Evolutionary conservation across 306 rosid species (phyloP).

Genomic region (Lathyrus tuberosus): DNA sequence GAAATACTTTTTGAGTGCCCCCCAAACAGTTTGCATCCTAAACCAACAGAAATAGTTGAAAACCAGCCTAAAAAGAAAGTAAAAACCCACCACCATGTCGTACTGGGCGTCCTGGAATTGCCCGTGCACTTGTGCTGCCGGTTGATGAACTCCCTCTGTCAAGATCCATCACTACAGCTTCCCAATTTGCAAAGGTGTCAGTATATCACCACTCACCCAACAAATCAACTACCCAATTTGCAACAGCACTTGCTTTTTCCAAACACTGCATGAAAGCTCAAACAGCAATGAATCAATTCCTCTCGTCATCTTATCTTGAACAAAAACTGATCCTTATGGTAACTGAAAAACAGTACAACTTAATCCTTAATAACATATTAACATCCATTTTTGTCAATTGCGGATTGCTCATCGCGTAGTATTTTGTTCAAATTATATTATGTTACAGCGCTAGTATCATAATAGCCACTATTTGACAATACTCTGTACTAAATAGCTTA

Average conservation of each 20-base stretch:
- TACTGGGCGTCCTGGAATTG: conserved; percentile 30
- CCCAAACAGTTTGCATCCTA: conserved; percentile 1
- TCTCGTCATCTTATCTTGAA: conserved; percentile 5
- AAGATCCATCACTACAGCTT: conserved; percentile 46
- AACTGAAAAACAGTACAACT: conserved; percentile 21
- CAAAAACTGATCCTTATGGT: not conserved
- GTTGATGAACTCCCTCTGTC: conserved; percentile 48
- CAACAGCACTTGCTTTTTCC: conserved; percentile 38
- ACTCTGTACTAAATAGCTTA: not conserved
- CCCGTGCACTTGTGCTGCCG: conserved; percentile 28
- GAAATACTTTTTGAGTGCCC: conserved; percentile 20
- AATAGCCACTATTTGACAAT: not conserved
- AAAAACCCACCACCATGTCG: conserved; percentile 42
- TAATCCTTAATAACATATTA: not conserved
- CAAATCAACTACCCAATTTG: conserved; percentile 35
- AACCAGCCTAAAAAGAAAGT: conserved; percentile 19
- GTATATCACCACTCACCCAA: conserved; percentile 24
- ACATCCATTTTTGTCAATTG: not conserved
- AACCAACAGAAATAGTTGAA: conserved; percentile 25
- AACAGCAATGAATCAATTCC: conserved; percentile 28
- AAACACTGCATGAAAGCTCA: conserved; percentile 36
- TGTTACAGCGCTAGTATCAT: not conserved
- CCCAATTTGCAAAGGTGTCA: conserved; percentile 31
- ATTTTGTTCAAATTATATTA: not conserved
- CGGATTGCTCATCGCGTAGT: not conserved